A percentile compares a stretch with the other conserved stretches of the same genome.
These are phyloP conservation scores for Schoenoplectus tabernaemontani DNA, from an alignment of 202 grass and related monocot genomes.

Conservation along the genomic window DNA sequence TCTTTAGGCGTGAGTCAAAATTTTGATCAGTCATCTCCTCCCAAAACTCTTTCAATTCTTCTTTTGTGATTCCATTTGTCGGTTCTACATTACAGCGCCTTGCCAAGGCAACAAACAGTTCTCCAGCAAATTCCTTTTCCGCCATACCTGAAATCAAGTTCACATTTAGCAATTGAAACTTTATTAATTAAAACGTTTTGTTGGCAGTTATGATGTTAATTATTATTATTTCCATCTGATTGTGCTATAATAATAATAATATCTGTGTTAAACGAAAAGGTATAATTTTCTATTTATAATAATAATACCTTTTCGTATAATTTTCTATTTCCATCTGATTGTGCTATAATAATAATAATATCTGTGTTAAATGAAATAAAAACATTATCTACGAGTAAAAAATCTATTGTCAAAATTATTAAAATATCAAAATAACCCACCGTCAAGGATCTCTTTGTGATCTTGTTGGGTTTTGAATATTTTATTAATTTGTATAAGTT, in stretches of 20 bases:
- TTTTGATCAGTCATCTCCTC: slow-evolving; percentile 97
- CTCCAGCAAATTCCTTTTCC: slow-evolving; percentile 71
- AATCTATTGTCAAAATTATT: too few species aligned
- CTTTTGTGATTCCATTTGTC: slow-evolving; percentile 54
- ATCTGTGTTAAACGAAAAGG: background rate
- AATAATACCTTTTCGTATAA: too few species aligned
- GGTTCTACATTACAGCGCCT: slow-evolving; percentile 52
- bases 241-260: background rate
- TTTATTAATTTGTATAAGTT: background rate
- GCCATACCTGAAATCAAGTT: slow-evolving; percentile 49
- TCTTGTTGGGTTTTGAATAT: background rate
- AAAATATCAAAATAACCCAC: too few species aligned
- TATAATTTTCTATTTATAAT: background rate
- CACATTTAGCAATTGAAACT: background rate
- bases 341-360: too few species aligned
- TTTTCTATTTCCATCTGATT: too few species aligned
- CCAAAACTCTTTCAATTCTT: slow-evolving; percentile 87
- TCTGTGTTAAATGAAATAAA: too few species aligned
- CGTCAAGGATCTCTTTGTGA: background rate
- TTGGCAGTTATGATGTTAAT: background rate
- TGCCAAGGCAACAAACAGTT: slow-evolving; percentile 67
- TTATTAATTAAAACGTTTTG: background rate
- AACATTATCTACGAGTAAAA: too few species aligned
- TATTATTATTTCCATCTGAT: background rate
- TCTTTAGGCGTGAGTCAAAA: slow-evolving; percentile 79